Base-by-base conservation (phyloP, 345 rosid genomes). In the Eutrema heterophyllum region DNA sequence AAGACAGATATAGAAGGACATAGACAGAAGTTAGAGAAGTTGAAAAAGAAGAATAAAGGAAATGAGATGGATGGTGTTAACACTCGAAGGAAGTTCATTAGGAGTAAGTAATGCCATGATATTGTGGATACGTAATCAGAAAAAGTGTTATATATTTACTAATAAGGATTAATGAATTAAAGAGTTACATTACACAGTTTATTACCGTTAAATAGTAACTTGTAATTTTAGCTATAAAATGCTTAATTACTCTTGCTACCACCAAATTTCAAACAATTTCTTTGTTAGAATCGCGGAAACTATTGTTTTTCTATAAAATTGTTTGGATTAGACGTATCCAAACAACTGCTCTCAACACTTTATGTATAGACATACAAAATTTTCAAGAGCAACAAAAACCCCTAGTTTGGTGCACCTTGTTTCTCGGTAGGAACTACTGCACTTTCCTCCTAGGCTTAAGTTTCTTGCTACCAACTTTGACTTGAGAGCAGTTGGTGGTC, bases 1-100 rank as follows among this genome's bases (percentile, higher is more conserved):
- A 79, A 73, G 75, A 88, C 85, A 48, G 92, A 91, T 71, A 85
- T 89, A 52, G 89, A 84, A 73, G 91, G 91, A 53, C 77, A 81
- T 15, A 81, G 83, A 55, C 89, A 85, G 62, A 91, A 84, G 81
- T 40, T 72, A 50, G 87, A 88, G 70, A 93, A 86, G 83, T 30
- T 84, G 83, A 83, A 76, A 76, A 80, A 55, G 43, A 85, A 65
- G 66, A 59, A 35, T 29, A 81, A 67, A 70, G 61, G 64, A 26
- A 75, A 64, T 46, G 71, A 56, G 57, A 15, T 2, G 45, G 21
- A 15, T 30, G 50, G 71, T 40, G 53, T 45, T 27, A 76, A 55
- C 65, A 56, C 24, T 64, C 29, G 26, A 21, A 77, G 54, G 33
- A 77, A 70, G 39, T 70, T 63, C 61, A 58, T 70, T 33, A 70